Evolutionary conservation across 345 rosid species (phyloP), one percentile per base, ranked within the genome.

Genomic region (Euphorbia tirucalli): DNA sequence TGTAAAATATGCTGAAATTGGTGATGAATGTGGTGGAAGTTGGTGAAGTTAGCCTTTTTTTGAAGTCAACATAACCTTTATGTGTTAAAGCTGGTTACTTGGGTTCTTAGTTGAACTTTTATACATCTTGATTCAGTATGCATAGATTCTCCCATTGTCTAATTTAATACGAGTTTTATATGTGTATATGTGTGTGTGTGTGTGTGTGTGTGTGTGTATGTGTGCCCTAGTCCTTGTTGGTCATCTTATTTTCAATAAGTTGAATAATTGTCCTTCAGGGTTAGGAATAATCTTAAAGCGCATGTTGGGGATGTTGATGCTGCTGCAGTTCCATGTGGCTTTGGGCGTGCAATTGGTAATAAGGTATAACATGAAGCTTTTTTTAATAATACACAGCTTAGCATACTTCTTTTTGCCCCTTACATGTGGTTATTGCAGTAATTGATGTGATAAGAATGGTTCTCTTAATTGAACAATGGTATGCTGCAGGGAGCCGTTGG

Each of bases 321-420:
- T 41, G 97, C 88, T 37, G 99, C 99, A 76, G 99, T 95, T 80
- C 91, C 99, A 4, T 95, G 98, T 80, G 99, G 99, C 69, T 93
- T 95, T 78, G 99, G 98, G 72, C 97, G 96, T 64, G 96, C 99
- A 74, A 87, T 95, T 81, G 99, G 99, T 63, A 95, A 95, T 77
- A 95, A 95, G 96, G 98, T 95, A 55, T 48, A 72, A 46, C 52
- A 13, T 46, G 2, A 46, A 46, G 52, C 18, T 46, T 46, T 46
- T 46, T 46, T 46, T 8, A 15, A 4, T 2, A 11, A 46, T 41
- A 11, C 46, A 41, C 11, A 41, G 46, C 11, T 41, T 41, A 41
- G 46, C 37, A 32, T 32, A 32, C 37, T n/a, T n/a, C n/a, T n/a
- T 35, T 35, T 3, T 35, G 39, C 3, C 7, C 39, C n/a, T n/a